Evolutionary conservation across 768 basidiomycete species (phyloP).

Genomic region (Naganishia vaughanmartiniae): DNA sequence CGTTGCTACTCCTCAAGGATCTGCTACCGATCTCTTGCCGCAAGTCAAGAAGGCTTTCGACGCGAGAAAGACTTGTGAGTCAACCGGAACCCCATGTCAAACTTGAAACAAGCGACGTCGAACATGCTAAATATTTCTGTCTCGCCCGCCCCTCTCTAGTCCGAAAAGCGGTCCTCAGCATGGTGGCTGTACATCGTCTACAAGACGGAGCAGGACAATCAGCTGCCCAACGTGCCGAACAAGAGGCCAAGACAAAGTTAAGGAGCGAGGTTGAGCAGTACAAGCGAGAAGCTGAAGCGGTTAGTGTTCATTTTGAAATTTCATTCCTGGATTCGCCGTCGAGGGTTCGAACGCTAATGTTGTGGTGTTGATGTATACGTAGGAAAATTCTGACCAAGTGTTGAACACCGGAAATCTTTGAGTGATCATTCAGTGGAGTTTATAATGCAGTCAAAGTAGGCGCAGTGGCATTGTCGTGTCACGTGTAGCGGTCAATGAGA

Average conservation of each 20-base stretch:
- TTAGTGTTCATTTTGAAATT: conserved; percentile 35
- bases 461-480: not conserved
- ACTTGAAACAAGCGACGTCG: not conserved
- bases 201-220: conserved; percentile 38
- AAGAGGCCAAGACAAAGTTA: conserved; percentile 60
- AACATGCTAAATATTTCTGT: not conserved
- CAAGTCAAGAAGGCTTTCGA: conserved; percentile 86
- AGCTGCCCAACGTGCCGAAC: conserved; percentile 34
- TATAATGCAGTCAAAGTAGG: not conserved
- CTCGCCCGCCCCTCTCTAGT: conserved; percentile 55
- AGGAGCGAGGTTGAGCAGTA: conserved; percentile 63
- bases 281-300: conserved; percentile 79
- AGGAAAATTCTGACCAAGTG: conserved; percentile 20
- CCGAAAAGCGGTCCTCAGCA: conserved; percentile 81
- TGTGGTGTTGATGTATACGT: not conserved
- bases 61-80: conserved; percentile 78
- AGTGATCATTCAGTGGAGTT: not conserved
- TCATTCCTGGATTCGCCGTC: not conserved
- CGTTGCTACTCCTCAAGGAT: conserved; percentile 65
- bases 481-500: not conserved
- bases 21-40: conserved; percentile 75
- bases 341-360: not conserved
- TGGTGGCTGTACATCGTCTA: conserved; percentile 82
- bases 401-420: conserved; percentile 2
- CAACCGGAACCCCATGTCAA: conserved; percentile 2